phyloP scores from a whole-genome alignment of 2,329 filamentous ascomycete genomes.

The Colletotrichum karsti region DNA sequence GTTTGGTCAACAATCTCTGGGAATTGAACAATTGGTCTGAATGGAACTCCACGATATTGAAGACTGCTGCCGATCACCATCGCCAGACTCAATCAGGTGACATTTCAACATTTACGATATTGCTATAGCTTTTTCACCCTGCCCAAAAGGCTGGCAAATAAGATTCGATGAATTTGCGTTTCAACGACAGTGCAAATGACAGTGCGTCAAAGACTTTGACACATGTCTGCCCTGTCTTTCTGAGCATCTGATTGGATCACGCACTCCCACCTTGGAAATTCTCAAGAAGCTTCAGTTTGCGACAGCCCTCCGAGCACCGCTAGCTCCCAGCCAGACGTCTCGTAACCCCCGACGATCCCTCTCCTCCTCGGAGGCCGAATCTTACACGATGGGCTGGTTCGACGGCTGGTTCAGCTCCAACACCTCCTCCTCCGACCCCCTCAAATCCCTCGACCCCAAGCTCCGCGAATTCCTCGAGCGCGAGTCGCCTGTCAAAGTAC shows the following conservation, averaged over 20 bases:
- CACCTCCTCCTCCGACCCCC: constrained; percentile 60
- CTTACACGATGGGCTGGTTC: constrained; percentile 63
- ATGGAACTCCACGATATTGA: too few relatives aligned
- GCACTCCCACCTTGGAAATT: constrained; percentile 15
- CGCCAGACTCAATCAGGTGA: too few relatives aligned
- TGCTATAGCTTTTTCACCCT: too few relatives aligned
- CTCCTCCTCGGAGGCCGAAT: neutral
- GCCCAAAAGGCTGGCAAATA: neutral
- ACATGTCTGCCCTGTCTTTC: constrained; percentile 7
- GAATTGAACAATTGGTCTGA: too few relatives aligned
- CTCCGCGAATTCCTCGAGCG: constrained; percentile 86
- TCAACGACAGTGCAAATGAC: neutral
- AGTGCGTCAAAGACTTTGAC: neutral
- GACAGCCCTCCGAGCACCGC: neutral
- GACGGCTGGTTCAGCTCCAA: constrained; percentile 59
- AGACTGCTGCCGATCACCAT: too few relatives aligned
- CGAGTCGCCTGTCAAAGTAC: constrained; percentile 80
- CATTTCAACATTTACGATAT: too few relatives aligned
- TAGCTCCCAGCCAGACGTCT: neutral
- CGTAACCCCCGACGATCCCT: too few relatives aligned
- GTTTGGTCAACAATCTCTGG: too few relatives aligned
- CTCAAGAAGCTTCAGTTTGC: constrained; percentile 24
- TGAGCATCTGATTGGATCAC: constrained; percentile 23
- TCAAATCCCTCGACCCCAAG: constrained; percentile 81
- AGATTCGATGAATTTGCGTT: neutral